Base-by-base conservation (phyloP, 345 rosid species). In the Populus tremula region DNA sequence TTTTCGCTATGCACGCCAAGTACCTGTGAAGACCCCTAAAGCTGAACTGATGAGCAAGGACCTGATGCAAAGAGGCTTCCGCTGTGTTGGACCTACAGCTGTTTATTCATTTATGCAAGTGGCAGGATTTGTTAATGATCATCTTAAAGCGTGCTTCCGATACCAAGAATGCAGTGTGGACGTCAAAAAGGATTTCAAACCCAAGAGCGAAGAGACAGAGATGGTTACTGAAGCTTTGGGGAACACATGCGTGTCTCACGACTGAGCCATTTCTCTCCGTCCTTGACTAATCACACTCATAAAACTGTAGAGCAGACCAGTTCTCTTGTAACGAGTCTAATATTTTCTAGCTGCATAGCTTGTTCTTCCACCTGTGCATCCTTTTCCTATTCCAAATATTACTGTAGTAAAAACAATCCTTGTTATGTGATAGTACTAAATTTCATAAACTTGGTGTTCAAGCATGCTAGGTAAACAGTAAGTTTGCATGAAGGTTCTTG, bases 21-120 rank as follows among this genome's bases (percentile, higher is more conserved):
- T 91, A 7, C 99, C 97, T 8, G 91, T 86, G 2, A 94, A 91
- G 88, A 91, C 96, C 5, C 97, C 98, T 1, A 94, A 93, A 82
- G 94, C 98, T 27, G 99, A 93, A 80, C 67, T 86, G 67, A 85
- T 95, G 17, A 93, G 98, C 91, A 94, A 93, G 87, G 93, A 93
- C 75, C 83, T 94, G 86, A 94, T 93, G 97, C 95, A 70, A 84
- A 87, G 94, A 87, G 99, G 99, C 72, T 93, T 95, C 78, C 86
- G 93, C 9, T 93, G 93, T 11, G 96, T 95, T n/a, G 99, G 99
- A 21, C 98, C 99, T 1, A 90, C 94, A 1, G 90, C 91, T 35
- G 73, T 95, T 14, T 93, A 95, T 70, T 93, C 98, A 0, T 95
- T 93, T 92, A 87, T 93, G 94, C 98, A 95, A 80, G 96, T 81